phyloP scores from a whole-genome alignment of 192 early-diverging fungal species.

The Coemansia sp. region DNA sequence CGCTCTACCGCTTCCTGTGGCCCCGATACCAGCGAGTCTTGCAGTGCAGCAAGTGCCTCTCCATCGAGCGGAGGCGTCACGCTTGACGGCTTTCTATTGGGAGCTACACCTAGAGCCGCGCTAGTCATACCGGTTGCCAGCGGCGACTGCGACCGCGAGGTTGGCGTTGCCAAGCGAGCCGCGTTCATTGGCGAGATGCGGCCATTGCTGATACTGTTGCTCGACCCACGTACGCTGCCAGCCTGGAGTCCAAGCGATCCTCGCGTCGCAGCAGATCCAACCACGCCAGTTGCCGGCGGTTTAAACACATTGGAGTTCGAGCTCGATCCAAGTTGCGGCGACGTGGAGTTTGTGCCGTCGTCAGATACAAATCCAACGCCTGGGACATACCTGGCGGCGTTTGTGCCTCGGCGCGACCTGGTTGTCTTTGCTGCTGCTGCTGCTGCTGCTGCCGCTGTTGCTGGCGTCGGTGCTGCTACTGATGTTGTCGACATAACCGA shows the following conservation, averaged over 20 bases:
- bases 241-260: conserved; percentile 17
- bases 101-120: neutral
- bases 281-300: neutral
- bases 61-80: conserved; percentile 15
- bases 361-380: conserved; percentile 51
- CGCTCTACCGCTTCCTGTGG: conserved; percentile 29
- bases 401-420: conserved; percentile 38
- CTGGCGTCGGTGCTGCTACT: conserved; percentile 1
- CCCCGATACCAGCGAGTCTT: conserved; percentile 9
- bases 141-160: conserved; percentile 34
- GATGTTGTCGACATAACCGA: neutral
- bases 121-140: neutral
- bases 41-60: conserved; percentile 22
- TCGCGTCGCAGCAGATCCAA: neutral
- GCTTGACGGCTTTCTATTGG: conserved; percentile 3
- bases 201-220: conserved; percentile 13
- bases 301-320: conserved; percentile 4
- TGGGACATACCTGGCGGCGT: conserved; percentile 50
- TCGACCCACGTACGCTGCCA: neutral
- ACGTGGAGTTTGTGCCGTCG: conserved; percentile 43
- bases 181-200: conserved; percentile 42
- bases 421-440: conserved; percentile 2
- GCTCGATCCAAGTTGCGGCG: conserved; percentile 32
- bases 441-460: neutral
- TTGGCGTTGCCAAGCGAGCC: conserved; percentile 24